Base-by-base conservation (phyloP, 1,284 basidiomycete genomes). In the Trichosporon sp. region DNA sequence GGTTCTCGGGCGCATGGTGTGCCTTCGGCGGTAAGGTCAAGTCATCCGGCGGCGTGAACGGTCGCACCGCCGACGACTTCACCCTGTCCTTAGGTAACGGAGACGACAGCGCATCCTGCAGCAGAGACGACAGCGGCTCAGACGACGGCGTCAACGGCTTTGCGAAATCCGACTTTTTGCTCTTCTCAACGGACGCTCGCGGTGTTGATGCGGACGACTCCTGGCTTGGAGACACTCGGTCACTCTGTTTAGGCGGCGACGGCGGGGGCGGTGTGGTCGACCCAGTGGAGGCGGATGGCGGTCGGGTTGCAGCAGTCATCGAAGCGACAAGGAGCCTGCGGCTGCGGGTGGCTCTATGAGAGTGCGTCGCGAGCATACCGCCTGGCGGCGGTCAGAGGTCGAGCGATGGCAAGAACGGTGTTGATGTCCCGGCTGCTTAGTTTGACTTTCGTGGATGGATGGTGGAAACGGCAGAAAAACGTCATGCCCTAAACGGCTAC, bases 181-280 rank as follows among this genome's bases (percentile, higher is more conserved):
- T 87, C 72, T 89, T 87, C 8, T 54, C 49, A 10, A n/a, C 7
- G 1, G 49, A 29, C 27, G 49, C 13, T 8, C 27, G 49, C 27
- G 25, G 25, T 16, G 25, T 29, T 6, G 49, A 54, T 16, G 25
- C 27, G 7, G 27, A n/a, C 0, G 25, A n/a, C 25, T 19, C 21
- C 37, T 19, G 37, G 37, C 13, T 19, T 3, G 44, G 27, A 3
- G 27, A 44, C 13, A 10, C 11, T 29, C 46, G 46, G 14, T 4
- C 25, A 29, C 25, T 52, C 46, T 23, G 25, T 27, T 29, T 27
- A 16, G 27, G 7, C 16, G 14, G 49, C 8, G 25, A 2, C 11
- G 49, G 49, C 49, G 25, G 29, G 5, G 49, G 49, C 10, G n/a
- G n/a, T n/a, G 49, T 54, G 27, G 49, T 29, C 6, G 49, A 54